phyloP scores from a whole-genome alignment of 2,329 filamentous ascomycete genomes.

The Fusarium vanettenii region DNA sequence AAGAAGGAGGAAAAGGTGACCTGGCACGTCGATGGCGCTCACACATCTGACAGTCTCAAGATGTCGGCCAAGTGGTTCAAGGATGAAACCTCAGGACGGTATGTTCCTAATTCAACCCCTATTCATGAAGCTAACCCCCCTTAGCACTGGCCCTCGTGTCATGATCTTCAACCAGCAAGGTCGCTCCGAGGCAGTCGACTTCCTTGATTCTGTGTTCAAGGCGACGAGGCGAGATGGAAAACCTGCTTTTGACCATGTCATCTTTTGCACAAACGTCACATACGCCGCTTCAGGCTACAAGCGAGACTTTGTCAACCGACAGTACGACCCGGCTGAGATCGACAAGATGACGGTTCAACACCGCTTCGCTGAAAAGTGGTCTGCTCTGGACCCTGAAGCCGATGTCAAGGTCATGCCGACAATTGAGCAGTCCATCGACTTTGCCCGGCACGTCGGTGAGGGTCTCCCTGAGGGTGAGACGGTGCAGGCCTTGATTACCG shows the following conservation, averaged over 20 bases:
- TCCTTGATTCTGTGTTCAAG: conserved; percentile 61
- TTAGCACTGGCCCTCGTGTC: conserved; percentile 55
- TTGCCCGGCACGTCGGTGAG: conserved; percentile 53
- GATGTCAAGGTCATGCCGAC: conserved; percentile 61
- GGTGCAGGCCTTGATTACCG: conserved; percentile 66
- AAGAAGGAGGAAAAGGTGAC: conserved; percentile 66
- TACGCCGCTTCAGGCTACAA: conserved; percentile 64
- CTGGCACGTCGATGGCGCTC: conserved; percentile 94
- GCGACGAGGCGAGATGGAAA: conserved; percentile 46
- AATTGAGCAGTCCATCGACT: conserved; percentile 66
- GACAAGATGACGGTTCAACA: conserved; percentile 63
- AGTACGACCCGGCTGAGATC: conserved; percentile 63
- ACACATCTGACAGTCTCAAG: conserved; percentile 90
- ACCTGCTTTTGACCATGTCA: conserved; percentile 73
- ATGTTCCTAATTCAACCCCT: conserved; percentile 10
- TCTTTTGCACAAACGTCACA: conserved; percentile 85
- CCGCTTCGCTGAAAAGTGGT: conserved; percentile 65
- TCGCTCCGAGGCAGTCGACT: conserved; percentile 63
- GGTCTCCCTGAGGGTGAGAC: conserved; percentile 47
- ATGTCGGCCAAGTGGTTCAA: conserved; percentile 87
- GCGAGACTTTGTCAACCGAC: conserved; percentile 67
- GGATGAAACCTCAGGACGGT: conserved; percentile 54
- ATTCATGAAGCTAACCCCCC: not conserved
- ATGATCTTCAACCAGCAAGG: conserved; percentile 93
- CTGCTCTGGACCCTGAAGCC: conserved; percentile 57